A percentile compares a stretch with the other conserved stretches of the same genome.
Conservation (phyloP, 306 rosid species). For the Vachellia pachyceras region DNA sequence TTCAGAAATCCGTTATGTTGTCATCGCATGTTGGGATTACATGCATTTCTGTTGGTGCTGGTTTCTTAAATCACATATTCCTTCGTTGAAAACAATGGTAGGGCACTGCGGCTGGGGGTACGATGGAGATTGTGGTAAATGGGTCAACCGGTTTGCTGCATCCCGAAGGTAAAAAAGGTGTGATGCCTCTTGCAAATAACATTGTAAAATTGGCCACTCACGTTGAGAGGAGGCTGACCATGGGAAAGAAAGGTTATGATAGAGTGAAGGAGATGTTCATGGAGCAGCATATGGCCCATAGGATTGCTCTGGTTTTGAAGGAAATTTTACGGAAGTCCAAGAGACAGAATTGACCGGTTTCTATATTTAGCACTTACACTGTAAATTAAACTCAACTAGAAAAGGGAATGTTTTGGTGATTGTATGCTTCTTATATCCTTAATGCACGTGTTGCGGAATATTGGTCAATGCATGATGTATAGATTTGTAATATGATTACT, state of each 20-base stretch:
- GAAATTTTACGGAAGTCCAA: conserved; percentile 66
- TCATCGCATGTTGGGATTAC: conserved; percentile 7
- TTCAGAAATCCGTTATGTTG: background rate
- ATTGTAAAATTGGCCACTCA: conserved; percentile 83
- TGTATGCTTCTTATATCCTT: conserved; percentile 12
- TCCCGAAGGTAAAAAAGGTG: conserved; percentile 80
- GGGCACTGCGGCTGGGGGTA: conserved; percentile 97
- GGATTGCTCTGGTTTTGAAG: conserved; percentile 83
- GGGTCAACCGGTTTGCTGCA: conserved; percentile 85
- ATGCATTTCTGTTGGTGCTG: background rate
- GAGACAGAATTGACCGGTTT: conserved; percentile 45
- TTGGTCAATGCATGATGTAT: conserved; percentile 19
- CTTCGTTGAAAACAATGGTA: conserved; percentile 23
- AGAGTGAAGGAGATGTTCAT: conserved; percentile 82
- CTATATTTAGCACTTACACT: conserved; percentile 21
- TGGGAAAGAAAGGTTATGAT: conserved; percentile 83
- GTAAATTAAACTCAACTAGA: conserved; percentile 44
- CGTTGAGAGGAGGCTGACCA: conserved; percentile 85
- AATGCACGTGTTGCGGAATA: conserved; percentile 41
- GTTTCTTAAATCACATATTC: background rate
- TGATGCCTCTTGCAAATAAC: conserved; percentile 68
- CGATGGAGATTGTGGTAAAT: conserved; percentile 88
- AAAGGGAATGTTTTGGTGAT: conserved; percentile 21
- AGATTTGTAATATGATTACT: conserved; percentile 4
- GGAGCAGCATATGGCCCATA: conserved; percentile 81